Conservation (phyloP, 345 rosid genomes). For the Luvunga scandens region DNA sequence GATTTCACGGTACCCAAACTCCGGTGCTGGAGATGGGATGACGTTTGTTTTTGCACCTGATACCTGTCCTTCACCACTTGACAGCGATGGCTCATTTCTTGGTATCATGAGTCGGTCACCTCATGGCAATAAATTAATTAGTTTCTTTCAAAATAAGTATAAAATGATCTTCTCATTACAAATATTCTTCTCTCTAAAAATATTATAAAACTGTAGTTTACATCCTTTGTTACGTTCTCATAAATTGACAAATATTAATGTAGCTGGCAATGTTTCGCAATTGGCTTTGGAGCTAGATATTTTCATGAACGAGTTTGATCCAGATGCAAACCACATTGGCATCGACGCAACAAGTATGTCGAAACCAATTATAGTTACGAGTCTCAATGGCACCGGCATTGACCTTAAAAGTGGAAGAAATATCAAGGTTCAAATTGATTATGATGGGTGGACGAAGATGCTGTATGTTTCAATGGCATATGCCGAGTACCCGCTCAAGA, state of each 20-base stretch:
- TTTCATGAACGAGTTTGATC: slow-evolving; percentile 39
- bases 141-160: no score
- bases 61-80: slow-evolving; percentile 17
- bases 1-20: slow-evolving; percentile 18
- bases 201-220: no score
- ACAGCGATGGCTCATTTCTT: not conserved
- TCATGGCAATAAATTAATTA: no score
- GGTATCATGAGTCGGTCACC: not conserved
- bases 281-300: slow-evolving; percentile 35
- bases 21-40: slow-evolving; percentile 29
- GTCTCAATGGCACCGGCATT: slow-evolving; percentile 29
- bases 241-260: not conserved
- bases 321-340: slow-evolving; percentile 33
- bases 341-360: slow-evolving; percentile 25
- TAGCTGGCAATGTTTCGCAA: not conserved
- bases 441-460: slow-evolving; percentile 15
- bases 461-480: slow-evolving; percentile 31
- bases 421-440: slow-evolving; percentile 24
- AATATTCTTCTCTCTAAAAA: no score
- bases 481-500: slow-evolving; percentile 14
- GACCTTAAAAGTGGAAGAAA: slow-evolving; percentile 39
- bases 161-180: no score
- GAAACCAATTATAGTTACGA: slow-evolving; percentile 7
- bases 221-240: no score
- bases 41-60: slow-evolving; percentile 30